phyloP scores from a whole-genome alignment of 129 eudicot species.

The Ambrosia trifida region DNA sequence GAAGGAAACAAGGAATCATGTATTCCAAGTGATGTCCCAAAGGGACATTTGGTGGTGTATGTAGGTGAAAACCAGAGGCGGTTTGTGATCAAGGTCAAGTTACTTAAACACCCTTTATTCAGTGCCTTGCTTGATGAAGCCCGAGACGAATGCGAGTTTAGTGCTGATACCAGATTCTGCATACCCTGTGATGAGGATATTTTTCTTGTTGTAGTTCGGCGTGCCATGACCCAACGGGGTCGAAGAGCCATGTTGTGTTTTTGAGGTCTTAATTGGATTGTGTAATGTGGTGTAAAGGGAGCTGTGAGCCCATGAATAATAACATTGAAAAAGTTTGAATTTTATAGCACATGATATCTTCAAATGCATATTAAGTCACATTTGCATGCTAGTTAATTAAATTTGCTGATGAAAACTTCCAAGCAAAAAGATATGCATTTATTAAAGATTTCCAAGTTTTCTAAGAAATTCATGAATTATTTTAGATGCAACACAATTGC shows the following conservation, averaged over 20 bases:
- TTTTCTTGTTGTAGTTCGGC: conserved; percentile 57
- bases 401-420: too few relatives aligned
- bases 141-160: conserved; percentile 59
- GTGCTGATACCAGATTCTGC: conserved; percentile 53
- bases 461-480: too few relatives aligned
- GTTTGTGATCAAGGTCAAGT: conserved; percentile 61
- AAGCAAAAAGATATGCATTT: too few relatives aligned
- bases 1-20: conserved; percentile 38
- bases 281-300: conserved; percentile 30
- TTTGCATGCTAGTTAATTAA: too few relatives aligned
- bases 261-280: conserved; percentile 33
- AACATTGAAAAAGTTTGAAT: not conserved
- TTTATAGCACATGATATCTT: too few relatives aligned
- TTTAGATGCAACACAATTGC: too few relatives aligned
- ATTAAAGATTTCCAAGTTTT: too few relatives aligned
- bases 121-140: conserved; percentile 77
- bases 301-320: conserved; percentile 2
- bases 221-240: conserved; percentile 47
- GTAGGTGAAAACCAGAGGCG: conserved; percentile 72
- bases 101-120: conserved; percentile 76
- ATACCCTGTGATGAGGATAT: conserved; percentile 76
- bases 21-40: conserved; percentile 83
- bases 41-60: conserved; percentile 90
- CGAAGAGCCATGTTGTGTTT: conserved; percentile 32
- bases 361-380: too few relatives aligned